Percentiles rank a stretch among this genome's conserved stretches.
These are phyloP conservation scores for Syzygium syzygioides DNA, from an alignment of 441 rosid genomes.

Conservation along the genomic window DNA sequence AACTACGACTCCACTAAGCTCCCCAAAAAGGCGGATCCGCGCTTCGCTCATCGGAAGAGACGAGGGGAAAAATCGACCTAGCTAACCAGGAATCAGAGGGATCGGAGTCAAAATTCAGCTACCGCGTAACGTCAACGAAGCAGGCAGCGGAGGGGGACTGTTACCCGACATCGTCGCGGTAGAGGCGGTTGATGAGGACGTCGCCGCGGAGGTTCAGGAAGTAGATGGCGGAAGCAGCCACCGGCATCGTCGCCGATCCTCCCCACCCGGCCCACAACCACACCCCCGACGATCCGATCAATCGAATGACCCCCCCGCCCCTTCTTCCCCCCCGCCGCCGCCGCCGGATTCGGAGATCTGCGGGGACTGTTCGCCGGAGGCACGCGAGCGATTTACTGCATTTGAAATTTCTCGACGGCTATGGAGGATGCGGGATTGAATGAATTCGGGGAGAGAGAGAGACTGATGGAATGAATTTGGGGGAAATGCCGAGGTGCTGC, in stretches of 20 bases:
- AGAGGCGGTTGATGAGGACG: conserved; percentile 96
- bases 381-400: not conserved
- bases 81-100: not conserved
- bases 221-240: conserved; percentile 97
- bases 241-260: conserved; percentile 55
- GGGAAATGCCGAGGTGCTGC: not conserved
- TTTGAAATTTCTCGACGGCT: not conserved
- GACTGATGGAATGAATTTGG: not conserved
- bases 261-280: not conserved
- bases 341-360: not conserved
- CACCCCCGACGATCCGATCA: conserved; percentile 32
- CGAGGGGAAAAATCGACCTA: not conserved
- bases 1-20: not conserved
- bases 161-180: conserved; percentile 95
- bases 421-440: not conserved
- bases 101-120: not conserved
- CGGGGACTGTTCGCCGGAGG: not conserved
- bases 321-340: not conserved
- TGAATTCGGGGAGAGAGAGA: not conserved
- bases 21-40: not conserved
- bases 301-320: not conserved
- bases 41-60: not conserved
- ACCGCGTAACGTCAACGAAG: not conserved
- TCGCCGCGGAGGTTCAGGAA: conserved; percentile 97
- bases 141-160: not conserved